Evolutionary conservation across 1,139 yeast species (phyloP).

Genomic region (Saccharomyces pastorianus): DNA sequence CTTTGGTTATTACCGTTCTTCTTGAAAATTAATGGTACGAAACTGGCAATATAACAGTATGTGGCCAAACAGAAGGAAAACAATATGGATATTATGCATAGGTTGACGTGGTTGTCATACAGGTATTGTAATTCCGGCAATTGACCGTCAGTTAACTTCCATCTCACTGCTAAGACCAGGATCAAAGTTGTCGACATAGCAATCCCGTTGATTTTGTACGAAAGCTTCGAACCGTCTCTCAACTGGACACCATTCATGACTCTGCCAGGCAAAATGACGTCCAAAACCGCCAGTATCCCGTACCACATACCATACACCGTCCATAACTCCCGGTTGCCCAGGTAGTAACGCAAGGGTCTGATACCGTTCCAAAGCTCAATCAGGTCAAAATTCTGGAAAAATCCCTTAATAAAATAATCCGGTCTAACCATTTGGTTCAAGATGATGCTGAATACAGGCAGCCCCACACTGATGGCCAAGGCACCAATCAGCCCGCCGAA

Average conservation of each 20-base stretch:
- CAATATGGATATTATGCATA: conserved; percentile 54
- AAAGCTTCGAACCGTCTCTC: conserved; percentile 65
- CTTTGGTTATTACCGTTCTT: conserved; percentile 48
- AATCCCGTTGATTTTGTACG: conserved; percentile 80
- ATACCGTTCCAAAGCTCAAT: conserved; percentile 30
- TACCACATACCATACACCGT: conserved; percentile 70
- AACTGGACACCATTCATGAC: conserved; percentile 56
- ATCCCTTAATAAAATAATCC: conserved; percentile 45
- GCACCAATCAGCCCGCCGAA: conserved; percentile 78
- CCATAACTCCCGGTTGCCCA: conserved; percentile 41
- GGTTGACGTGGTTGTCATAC: conserved; percentile 57
- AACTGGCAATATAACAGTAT: conserved; percentile 61
- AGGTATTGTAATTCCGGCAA: conserved; percentile 76
- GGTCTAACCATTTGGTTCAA: conserved; percentile 55
- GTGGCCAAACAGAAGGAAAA: conserved; percentile 58
- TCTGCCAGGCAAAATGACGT: conserved; percentile 67
- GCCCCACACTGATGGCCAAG: conserved; percentile 50
- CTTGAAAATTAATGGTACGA: conserved; percentile 41
- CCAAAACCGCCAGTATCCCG: conserved; percentile 52
- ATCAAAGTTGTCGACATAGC: conserved; percentile 45
- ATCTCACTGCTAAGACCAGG: conserved; percentile 43
- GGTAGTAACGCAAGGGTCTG: conserved; percentile 27
- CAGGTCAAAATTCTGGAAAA: conserved; percentile 36
- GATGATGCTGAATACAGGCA: conserved; percentile 55
- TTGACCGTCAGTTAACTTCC: conserved; percentile 41